Conservation (phyloP, 768 basidiomycete genomes). For the Suillus tomentosus region DNA sequence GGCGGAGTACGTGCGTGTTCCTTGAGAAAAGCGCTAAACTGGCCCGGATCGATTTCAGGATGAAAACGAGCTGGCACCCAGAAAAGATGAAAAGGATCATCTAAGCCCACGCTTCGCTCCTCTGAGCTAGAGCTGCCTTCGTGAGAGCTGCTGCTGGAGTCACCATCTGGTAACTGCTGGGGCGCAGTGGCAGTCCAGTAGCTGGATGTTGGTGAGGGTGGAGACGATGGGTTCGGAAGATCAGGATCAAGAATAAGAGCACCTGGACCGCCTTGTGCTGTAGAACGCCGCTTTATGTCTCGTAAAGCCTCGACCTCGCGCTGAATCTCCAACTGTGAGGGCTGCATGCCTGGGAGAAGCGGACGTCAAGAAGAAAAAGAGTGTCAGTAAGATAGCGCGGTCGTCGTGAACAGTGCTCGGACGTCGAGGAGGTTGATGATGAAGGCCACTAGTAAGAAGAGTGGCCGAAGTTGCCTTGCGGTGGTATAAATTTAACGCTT, state of each 20-base stretch:
- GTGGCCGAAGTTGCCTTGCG: slow-evolving; percentile 3
- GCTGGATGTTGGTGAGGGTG: slow-evolving; percentile 54
- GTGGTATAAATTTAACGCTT: slow-evolving; percentile 9
- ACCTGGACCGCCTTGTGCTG: slow-evolving; percentile 71
- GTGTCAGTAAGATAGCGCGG: slow-evolving; percentile 12
- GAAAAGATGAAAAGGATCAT: slow-evolving; percentile 91
- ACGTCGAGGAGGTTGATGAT: slow-evolving; percentile 12
- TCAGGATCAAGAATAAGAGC: slow-evolving; percentile 89
- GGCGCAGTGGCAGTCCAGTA: slow-evolving; percentile 48
- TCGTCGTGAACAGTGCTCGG: slow-evolving; percentile 18
- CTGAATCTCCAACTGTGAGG: slow-evolving; percentile 82
- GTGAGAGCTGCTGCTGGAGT: slow-evolving; percentile 44
- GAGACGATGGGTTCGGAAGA: slow-evolving; percentile 73
- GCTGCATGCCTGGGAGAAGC: slow-evolving; percentile 51
- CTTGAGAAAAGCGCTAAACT: slow-evolving; percentile 93
- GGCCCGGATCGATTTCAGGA: slow-evolving; percentile 95
- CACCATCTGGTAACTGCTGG: slow-evolving; percentile 44
- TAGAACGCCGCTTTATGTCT: slow-evolving; percentile 83
- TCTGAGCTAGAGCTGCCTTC: slow-evolving; percentile 41
- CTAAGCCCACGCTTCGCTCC: slow-evolving; percentile 38
- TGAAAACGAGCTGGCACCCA: slow-evolving; percentile 98
- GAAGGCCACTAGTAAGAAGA: slow-evolving; percentile 10
- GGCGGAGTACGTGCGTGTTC: slow-evolving; percentile 77
- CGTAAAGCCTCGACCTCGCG: slow-evolving; percentile 85
- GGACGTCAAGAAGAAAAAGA: slow-evolving; percentile 15